Base-by-base conservation (phyloP, 495 filamentous ascomycete genomes). In the Mytilinidion resinicola region DNA sequence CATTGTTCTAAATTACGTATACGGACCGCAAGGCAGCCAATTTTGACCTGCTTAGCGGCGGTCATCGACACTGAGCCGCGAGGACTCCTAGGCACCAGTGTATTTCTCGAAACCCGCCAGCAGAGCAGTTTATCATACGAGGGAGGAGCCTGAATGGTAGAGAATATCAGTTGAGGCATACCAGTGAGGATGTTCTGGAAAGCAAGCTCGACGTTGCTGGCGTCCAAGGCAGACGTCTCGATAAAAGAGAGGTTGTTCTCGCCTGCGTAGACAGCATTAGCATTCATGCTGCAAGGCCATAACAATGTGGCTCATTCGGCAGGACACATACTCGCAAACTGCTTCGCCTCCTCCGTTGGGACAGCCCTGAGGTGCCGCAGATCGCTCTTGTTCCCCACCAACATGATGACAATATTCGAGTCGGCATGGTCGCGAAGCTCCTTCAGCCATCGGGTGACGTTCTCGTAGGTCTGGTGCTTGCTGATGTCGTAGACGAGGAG, bases 321-420 rank as follows among this genome's bases (percentile, higher is more conserved):
- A n/a, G 51, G 7, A 36, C 44, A 57, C 90, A 60, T 78, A 97
- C 95, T 96, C 46, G 95, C 93, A 84, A 99, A 97, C 64, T 87
- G 79, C 79, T 97, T 99, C 63, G 92, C 93, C 74, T 97, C 95
- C 68, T 99, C 95, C 56, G 95, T 99, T 55, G 95, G 91, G 53
- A 99, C 95, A 57, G 95, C 95, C 70, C 95, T 82, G 72, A 99
- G 79, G 77, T 99, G 95, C 76, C 91, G 85, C 82, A 96, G 86
- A 96, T 99, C 95, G 72, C 92, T 97, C 87, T 99, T 99, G 82
- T 99, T 99, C 65, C 95, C 95, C 51, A 97, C 95, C 67, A 99
- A 78, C 93, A 99, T 97, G 73, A 99, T 99, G 59, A 99, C 95
- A 61, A 99, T 99, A 78, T 99, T 99, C 62, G 89, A 89, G 71